phyloP scores from a whole-genome alignment of 2,329 filamentous ascomycete genomes.

The Ceratocystis eucalypticola region DNA sequence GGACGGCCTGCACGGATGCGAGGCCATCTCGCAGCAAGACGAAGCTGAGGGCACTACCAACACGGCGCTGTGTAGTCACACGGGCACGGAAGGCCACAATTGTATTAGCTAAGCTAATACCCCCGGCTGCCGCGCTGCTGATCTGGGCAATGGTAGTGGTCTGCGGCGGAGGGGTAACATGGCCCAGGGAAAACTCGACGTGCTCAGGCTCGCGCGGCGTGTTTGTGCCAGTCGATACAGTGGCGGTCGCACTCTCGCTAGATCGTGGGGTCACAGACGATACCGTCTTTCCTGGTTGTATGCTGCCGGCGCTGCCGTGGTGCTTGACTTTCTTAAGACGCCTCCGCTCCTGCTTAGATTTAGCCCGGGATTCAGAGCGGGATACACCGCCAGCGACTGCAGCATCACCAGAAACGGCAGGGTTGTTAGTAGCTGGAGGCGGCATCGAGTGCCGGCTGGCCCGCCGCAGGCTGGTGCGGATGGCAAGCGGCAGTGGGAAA shows the following conservation, averaged over 20 bases:
- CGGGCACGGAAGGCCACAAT: constrained; percentile 32
- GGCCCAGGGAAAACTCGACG: constrained; percentile 5
- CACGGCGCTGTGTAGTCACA: constrained; percentile 64
- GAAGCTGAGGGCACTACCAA: constrained; percentile 75
- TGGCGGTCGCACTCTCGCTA: neutral
- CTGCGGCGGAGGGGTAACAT: constrained; percentile 25
- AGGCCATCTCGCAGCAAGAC: constrained; percentile 75
- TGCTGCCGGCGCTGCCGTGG: neutral
- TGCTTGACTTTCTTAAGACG: neutral
- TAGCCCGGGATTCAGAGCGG: neutral
- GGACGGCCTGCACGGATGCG: constrained; percentile 69
- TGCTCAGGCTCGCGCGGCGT: neutral
- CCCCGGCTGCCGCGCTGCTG: constrained; percentile 26
- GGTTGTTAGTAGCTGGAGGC: neutral
- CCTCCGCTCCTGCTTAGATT: neutral
- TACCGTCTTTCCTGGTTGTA: neutral
- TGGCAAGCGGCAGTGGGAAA: constrained; percentile 9
- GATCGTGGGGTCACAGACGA: neutral
- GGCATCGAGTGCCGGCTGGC: constrained; percentile 3
- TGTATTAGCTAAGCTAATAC: constrained; percentile 21
- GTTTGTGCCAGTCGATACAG: neutral
- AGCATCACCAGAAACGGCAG: neutral
- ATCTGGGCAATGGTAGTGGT: constrained; percentile 30
- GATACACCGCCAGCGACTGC: neutral
- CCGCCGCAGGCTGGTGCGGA: neutral